Evolutionary conservation across 2,329 filamentous ascomycete genomes (phyloP).

Genomic region (Arthrinium phaeospermum): DNA sequence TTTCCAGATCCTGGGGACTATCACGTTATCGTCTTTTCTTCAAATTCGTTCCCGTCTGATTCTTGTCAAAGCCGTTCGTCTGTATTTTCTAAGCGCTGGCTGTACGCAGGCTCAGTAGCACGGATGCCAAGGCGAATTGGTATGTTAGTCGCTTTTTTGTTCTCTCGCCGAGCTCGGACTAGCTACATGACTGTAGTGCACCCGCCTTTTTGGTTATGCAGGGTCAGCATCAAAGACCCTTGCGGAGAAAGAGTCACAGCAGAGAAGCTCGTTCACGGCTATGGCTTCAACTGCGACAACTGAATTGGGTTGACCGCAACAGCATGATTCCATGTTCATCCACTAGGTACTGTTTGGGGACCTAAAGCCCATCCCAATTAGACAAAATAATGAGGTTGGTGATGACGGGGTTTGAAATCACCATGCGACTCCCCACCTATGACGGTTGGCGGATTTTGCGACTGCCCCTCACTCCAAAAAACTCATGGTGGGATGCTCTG

Average conservation of each 20-base stretch:
- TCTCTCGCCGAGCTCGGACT: constrained; percentile 10
- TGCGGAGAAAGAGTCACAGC: neutral
- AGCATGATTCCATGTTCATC: neutral
- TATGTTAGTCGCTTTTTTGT: neutral
- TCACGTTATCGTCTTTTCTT: neutral
- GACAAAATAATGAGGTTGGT: neutral
- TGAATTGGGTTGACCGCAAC: neutral
- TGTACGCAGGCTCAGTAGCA: neutral
- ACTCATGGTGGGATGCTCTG: too few species aligned
- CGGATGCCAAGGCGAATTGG: constrained; percentile 1
- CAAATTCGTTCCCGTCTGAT: neutral
- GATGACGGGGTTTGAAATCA: neutral
- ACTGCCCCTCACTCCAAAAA: constrained; percentile 14
- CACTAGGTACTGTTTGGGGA: too few species aligned
- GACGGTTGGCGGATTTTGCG: neutral
- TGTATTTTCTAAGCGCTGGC: neutral
- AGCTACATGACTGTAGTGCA: neutral
- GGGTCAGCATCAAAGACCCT: neutral
- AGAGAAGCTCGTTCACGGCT: neutral
- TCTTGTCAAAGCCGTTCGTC: neutral
- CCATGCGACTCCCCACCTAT: neutral
- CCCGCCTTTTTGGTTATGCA: neutral
- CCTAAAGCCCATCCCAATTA: neutral
- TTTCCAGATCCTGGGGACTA: neutral
- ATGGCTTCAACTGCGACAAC: neutral